These are phyloP conservation scores for Fibroporia radiculosa DNA, from an alignment of 768 basidiomycete species.

Conservation along the genomic window DNA sequence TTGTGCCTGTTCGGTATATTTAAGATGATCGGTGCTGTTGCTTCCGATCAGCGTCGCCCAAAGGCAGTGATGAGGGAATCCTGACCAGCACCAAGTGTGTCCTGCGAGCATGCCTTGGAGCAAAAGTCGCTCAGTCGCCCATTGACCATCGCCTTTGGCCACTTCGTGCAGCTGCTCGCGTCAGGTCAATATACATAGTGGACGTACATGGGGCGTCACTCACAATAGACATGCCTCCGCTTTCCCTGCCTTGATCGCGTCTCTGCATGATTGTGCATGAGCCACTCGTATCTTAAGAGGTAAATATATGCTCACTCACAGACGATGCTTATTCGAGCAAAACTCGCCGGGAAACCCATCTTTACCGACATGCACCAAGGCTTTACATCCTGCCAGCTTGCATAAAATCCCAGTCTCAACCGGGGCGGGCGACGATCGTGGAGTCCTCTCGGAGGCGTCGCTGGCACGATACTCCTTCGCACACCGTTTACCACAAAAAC, in stretches of 20 bases:
- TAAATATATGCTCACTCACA: conserved; percentile 3
- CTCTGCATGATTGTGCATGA: conserved; percentile 3
- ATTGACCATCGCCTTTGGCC: conserved; percentile 13
- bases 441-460: no score
- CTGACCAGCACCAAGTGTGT: conserved; percentile 9
- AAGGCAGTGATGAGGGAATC: no score
- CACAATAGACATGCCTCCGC: conserved; percentile 13
- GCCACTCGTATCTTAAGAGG: neutral
- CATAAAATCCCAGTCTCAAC: no score
- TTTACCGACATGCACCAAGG: conserved; percentile 6
- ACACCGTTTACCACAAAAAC: conserved; percentile 17
- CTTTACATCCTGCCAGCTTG: conserved; percentile 8
- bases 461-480: conserved; percentile 9
- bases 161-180: conserved; percentile 10
- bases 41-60: neutral
- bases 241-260: conserved; percentile 6
- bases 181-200: neutral
- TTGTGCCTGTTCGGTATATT: conserved; percentile 5
- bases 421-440: no score
- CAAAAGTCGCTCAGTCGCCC: conserved; percentile 19
- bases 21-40: conserved; percentile 9
- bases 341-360: conserved; percentile 9
- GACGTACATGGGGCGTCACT: neutral
- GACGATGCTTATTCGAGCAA: conserved; percentile 13
- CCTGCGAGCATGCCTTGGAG: conserved; percentile 12